These are phyloP conservation scores for Paralagenidium karlingii DNA, from an alignment of 352 stramenopile genomes.

Conservation along the genomic window DNA sequence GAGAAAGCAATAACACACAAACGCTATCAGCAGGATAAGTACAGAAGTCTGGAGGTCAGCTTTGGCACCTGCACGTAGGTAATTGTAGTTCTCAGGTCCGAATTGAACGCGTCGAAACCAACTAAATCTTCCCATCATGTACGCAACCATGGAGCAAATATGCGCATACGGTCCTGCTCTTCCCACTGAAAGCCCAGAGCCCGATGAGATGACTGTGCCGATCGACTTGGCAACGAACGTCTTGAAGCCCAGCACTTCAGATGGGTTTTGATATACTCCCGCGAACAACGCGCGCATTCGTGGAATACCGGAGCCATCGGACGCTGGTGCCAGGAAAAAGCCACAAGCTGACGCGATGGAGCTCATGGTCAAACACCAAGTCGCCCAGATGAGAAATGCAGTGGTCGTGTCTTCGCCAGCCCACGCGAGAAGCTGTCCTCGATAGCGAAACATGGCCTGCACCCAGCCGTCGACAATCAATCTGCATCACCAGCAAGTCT, in stretches of 20 bases:
- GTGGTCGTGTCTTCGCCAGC: conserved; percentile 41
- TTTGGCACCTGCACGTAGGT: conserved; percentile 39
- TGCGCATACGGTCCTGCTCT: conserved; percentile 62
- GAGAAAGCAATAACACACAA: background rate
- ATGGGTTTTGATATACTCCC: conserved; percentile 59
- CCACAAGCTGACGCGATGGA: conserved; percentile 45
- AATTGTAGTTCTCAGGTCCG: conserved; percentile 54
- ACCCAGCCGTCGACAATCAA: conserved; percentile 58
- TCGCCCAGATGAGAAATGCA: conserved; percentile 49
- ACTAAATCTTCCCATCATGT: conserved; percentile 43
- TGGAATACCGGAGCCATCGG: conserved; percentile 66
- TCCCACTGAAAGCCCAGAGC: conserved; percentile 52
- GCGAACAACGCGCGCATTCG: conserved; percentile 62
- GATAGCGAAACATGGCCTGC: conserved; percentile 43
- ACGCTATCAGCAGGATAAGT: background rate
- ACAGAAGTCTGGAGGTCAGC: background rate
- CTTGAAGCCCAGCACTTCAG: conserved; percentile 37
- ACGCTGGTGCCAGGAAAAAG: conserved; percentile 40
- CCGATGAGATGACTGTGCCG: conserved; percentile 45
- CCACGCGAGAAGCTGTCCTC: conserved; percentile 36
- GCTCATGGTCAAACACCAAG: conserved; percentile 38
- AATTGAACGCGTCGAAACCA: conserved; percentile 58
- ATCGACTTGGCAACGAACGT: conserved; percentile 60
- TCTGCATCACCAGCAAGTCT: conserved; percentile 8
- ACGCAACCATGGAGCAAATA: conserved; percentile 62